Conservation (phyloP, 176 grass and related monocot genomes). For the Avena insularis region DNA sequence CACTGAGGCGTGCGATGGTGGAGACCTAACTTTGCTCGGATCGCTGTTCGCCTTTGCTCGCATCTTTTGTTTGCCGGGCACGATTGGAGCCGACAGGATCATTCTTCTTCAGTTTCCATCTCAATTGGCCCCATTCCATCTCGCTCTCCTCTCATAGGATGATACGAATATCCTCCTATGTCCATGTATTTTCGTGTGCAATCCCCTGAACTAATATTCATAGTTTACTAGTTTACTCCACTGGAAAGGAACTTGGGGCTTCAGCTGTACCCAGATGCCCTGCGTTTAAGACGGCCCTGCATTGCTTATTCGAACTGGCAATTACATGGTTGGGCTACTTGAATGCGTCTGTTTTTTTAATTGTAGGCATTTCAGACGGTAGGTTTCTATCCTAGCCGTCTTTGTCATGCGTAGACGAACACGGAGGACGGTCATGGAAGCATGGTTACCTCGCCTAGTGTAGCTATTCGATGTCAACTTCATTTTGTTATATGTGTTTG, state of each 20-base stretch:
- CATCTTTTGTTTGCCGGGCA: no score
- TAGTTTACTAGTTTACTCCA: no score
- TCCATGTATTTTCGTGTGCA: neutral
- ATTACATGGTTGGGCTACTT: neutral
- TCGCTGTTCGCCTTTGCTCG: no score
- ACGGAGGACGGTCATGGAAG: neutral
- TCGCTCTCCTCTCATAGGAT: no score
- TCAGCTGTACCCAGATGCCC: neutral
- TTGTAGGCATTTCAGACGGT: neutral
- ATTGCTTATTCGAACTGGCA: neutral
- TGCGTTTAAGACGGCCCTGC: neutral
- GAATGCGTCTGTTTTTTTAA: neutral
- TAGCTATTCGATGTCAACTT: neutral
- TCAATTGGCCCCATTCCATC: no score
- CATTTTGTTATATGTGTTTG: neutral
- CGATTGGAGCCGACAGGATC: no score
- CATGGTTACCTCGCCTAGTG: neutral
- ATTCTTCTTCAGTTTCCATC: no score
- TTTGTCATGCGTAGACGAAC: neutral
- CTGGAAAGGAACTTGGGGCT: neutral
- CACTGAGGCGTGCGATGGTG: no score
- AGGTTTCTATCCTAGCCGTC: neutral
- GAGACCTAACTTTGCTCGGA: no score
- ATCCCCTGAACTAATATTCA: no score
- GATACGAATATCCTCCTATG: no score